phyloP scores from a whole-genome alignment of 176 grass and related monocot genomes.

The Cymbopogon citratus region DNA sequence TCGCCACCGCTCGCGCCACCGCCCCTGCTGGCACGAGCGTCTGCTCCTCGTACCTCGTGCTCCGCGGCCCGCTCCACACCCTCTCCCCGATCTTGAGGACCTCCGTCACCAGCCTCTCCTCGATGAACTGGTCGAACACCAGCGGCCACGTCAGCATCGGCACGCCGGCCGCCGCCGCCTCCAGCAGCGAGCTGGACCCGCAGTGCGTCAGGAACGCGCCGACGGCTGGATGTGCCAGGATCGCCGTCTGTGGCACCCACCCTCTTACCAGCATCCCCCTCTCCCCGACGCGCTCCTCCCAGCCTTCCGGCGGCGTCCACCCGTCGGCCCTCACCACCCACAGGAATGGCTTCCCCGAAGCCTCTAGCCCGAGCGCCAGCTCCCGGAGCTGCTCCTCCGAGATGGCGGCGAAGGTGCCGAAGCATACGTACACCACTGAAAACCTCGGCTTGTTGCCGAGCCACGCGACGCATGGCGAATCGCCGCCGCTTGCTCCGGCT shows the following conservation, averaged over 20 bases:
- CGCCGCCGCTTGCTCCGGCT: background rate
- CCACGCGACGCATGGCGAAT: conserved; percentile 6
- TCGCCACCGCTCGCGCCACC: background rate
- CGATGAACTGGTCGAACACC: conserved; percentile 47
- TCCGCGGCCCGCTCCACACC: background rate
- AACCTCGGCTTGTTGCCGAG: background rate
- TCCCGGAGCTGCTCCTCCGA: conserved; percentile 21
- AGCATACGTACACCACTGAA: conserved; percentile 40
- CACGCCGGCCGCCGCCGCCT: conserved; percentile 32
- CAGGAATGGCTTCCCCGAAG: conserved; percentile 25
- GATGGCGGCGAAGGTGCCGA: conserved; percentile 30
- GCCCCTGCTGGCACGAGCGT: background rate
- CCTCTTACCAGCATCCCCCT: conserved; percentile 19
- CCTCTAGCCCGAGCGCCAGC: conserved; percentile 37
- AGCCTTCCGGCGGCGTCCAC: conserved; percentile 9
- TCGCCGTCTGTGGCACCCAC: conserved; percentile 28
- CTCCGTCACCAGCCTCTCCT: conserved; percentile 26
- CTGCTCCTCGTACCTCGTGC: background rate
- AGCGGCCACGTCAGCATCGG: conserved; percentile 54
- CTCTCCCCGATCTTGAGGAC: background rate
- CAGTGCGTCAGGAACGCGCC: conserved; percentile 55
- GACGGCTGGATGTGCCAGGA: background rate
- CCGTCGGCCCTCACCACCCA: conserved; percentile 17
- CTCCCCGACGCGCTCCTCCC: conserved; percentile 4
- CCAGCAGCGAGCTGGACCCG: conserved; percentile 46